Evolutionary conservation across 2,329 filamentous ascomycete species (phyloP), one percentile per base, ranked within the genome.

Genomic region (Atkinsonella hypoxylon): DNA sequence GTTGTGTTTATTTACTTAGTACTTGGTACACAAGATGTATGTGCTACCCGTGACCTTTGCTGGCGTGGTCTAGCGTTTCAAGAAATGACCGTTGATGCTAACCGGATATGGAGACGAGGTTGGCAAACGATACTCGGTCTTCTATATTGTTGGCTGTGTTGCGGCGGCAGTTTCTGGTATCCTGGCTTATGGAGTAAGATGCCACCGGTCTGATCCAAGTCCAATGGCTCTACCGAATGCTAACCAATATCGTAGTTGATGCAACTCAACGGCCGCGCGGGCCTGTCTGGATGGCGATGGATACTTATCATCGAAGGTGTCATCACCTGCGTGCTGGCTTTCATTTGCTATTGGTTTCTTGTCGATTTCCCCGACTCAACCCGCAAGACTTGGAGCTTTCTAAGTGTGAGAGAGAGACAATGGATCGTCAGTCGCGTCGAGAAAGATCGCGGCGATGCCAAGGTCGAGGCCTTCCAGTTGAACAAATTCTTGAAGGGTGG

Each of bases 1-100:
- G 78, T 48, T 83, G 78, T 47, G 81, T 85, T 0, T 88, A 87
- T 59, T 69, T 88, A 6, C 74, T 89, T n/a, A 83, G 78, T 53
- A 85, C 81, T 36, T 89, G 83, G 83, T 87, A 85, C 60, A 82
- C 81, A 0, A 68, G 81, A 64, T 83, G 77, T 79, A 64, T 71
- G 74, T 63, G 17, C 22, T 26, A 41, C 1, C 41, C 1, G 30
- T 32, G 15, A 13, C 34, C 8, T 30, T 15, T 7, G 1, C 13
- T 22, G 6, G 9, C 34, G 32, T 18, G 5, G 15, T 17, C 17
- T 22, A 17, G 15, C 34, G 15, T 40, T 39, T 15, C 15, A 20
- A 22, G 17, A 12, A 8, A 41, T 41, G 10, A 41, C 11, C 4
- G 39, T 15, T 32, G 15, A 38, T 30, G 36, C 45, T 47, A 17